Evolutionary conservation across 495 filamentous ascomycete species (phyloP).

Genomic region (Tricharina praecox): DNA sequence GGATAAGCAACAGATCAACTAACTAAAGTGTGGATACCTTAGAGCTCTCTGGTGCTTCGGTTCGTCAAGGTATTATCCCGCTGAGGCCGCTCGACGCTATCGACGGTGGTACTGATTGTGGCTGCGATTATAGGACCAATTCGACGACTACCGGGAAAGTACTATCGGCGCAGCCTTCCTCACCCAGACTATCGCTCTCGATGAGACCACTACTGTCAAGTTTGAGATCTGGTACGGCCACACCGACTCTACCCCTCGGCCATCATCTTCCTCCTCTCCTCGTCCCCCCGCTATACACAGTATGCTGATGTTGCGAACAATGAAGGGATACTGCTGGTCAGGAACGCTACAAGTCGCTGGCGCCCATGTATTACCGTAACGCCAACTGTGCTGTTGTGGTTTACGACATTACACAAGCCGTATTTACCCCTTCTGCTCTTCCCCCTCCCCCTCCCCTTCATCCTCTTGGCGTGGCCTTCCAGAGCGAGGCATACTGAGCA

Average conservation of each 20-base stretch:
- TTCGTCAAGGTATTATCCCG: constrained; percentile 72
- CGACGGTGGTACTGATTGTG: neutral
- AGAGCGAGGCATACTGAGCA: neutral
- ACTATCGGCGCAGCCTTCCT: constrained; percentile 98
- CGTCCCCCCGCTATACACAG: constrained; percentile 7
- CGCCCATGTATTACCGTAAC: constrained; percentile 98
- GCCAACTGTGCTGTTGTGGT: constrained; percentile 98
- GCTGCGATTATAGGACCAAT: constrained; percentile 62
- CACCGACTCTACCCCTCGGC: too few species aligned
- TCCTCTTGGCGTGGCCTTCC: neutral
- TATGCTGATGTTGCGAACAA: constrained; percentile 5
- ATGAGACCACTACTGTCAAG: constrained; percentile 95
- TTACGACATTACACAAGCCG: constrained; percentile 97
- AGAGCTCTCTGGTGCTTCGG: constrained; percentile 93
- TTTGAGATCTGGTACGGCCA: constrained; percentile 76
- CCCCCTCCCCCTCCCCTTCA: neutral
- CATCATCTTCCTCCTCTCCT: neutral
- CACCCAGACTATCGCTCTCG: constrained; percentile 93
- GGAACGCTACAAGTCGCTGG: constrained; percentile 94
- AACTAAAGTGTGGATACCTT: constrained; percentile 5
- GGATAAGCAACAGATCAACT: too few species aligned
- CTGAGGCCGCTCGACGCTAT: neutral
- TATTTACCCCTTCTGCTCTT: constrained; percentile 33
- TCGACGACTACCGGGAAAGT: constrained; percentile 97
- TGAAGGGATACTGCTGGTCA: constrained; percentile 83